Evolutionary conservation across 495 filamentous ascomycete genomes (phyloP).

Genomic region (Staphylotrichum tortipilum): DNA sequence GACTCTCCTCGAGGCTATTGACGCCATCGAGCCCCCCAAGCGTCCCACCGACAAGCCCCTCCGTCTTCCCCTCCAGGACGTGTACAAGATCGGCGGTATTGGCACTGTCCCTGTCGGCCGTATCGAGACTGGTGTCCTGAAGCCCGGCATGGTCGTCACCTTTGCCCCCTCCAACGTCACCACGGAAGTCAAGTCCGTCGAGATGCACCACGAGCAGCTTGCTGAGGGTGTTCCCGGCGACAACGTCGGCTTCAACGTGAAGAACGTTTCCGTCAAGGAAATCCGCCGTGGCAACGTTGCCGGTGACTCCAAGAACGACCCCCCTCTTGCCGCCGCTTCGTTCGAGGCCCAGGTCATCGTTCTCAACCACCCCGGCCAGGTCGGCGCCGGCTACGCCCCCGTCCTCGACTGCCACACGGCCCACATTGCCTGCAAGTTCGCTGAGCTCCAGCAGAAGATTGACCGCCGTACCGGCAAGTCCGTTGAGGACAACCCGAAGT

Average conservation of each 20-base stretch:
- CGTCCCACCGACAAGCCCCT: constrained; percentile 97
- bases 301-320: constrained; percentile 99
- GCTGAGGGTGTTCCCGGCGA: constrained; percentile 92
- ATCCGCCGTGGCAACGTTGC: constrained; percentile 99
- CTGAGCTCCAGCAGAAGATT: constrained; percentile 98
- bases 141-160: constrained; percentile 95
- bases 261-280: constrained; percentile 99
- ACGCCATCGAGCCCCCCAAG: constrained; percentile 84
- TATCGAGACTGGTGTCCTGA: constrained; percentile 99
- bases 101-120: constrained; percentile 98
- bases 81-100: constrained; percentile 99
- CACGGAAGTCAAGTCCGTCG: constrained; percentile 99
- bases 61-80: constrained; percentile 99
- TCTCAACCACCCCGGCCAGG: constrained; percentile 99
- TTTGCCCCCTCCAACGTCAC: constrained; percentile 97
- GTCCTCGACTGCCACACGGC: constrained; percentile 99
- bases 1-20: constrained; percentile 98
- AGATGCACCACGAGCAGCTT: constrained; percentile 99
- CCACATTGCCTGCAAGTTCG: constrained; percentile 99
- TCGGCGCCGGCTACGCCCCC: constrained; percentile 96
- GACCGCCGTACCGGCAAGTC: constrained; percentile 99
- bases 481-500: constrained; percentile 83
- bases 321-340: constrained; percentile 73
- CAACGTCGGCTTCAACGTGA: constrained; percentile 99
- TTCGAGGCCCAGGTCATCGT: constrained; percentile 99